Conservation (phyloP, 1,284 basidiomycete genomes). For the Tilletia horrida region DNA sequence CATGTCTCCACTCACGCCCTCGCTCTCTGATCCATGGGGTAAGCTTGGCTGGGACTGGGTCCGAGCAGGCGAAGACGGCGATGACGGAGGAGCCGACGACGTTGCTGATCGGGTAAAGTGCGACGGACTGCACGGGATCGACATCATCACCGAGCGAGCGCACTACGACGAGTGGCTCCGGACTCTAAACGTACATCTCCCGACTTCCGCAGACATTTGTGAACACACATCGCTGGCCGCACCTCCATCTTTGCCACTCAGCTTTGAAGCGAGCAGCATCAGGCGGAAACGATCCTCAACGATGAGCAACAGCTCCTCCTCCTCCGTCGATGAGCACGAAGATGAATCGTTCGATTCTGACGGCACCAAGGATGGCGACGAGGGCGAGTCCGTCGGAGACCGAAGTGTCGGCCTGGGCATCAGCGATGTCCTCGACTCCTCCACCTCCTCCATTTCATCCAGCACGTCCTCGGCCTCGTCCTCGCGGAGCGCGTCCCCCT, state of each 20-base stretch:
- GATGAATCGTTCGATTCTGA: not conserved
- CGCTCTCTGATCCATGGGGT: not conserved
- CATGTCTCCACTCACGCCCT: not conserved
- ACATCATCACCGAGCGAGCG: not conserved
- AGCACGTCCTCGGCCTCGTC: no score
- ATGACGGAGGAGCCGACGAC: not conserved
- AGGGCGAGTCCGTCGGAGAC: no score
- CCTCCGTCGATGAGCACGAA: not conserved
- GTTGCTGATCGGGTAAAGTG: not conserved
- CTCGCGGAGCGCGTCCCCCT: not conserved
- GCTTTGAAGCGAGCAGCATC: not conserved
- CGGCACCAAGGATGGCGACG: no score
- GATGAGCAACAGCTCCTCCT: not conserved
- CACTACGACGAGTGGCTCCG: not conserved
- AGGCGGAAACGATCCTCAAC: no score
- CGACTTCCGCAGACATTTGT: not conserved
- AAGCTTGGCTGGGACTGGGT: slow-evolving; percentile 11
- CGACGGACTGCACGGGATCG: not conserved
- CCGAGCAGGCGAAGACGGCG: not conserved
- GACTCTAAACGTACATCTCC: not conserved
- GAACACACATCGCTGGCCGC: not conserved
- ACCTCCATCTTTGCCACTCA: not conserved
- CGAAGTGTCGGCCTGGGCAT: no score
- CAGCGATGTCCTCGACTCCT: no score
- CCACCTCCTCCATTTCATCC: no score